Percentiles rank a stretch among this genome's conserved stretches.
Conservation (phyloP, 371 early-diverging fungal species). For the Paraphysoderma sedebokerense region DNA sequence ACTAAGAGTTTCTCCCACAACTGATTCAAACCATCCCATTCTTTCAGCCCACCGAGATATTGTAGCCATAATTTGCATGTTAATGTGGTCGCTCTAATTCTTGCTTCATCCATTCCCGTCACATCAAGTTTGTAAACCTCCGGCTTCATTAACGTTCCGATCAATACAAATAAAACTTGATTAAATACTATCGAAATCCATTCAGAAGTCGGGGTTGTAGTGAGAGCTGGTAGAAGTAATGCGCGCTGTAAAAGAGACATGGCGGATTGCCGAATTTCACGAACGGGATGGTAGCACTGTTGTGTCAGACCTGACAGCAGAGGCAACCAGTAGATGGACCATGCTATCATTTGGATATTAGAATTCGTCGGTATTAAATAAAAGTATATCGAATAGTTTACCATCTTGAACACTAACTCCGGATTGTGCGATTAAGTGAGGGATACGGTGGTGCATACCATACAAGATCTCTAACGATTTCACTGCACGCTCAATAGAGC, state of each 20-base stretch:
- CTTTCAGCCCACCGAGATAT: slow-evolving; percentile 25
- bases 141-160: slow-evolving; percentile 37
- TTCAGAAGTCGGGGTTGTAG: slow-evolving; percentile 13
- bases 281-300: slow-evolving; percentile 43
- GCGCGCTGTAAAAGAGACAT: slow-evolving; percentile 37
- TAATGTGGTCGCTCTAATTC: slow-evolving; percentile 34
- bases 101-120: slow-evolving; percentile 29
- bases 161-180: slow-evolving; percentile 44
- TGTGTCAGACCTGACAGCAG: slow-evolving; percentile 42
- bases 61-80: slow-evolving; percentile 47
- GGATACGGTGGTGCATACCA: slow-evolving; percentile 32
- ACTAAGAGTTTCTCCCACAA: slow-evolving; percentile 32
- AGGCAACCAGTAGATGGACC: slow-evolving; percentile 52
- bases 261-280: slow-evolving; percentile 42
- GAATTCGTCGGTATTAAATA: too few species aligned
- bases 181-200: slow-evolving; percentile 42
- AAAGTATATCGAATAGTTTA: neutral
- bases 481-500: slow-evolving; percentile 35
- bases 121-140: slow-evolving; percentile 27
- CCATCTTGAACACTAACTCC: slow-evolving; percentile 8
- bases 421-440: slow-evolving; percentile 24
- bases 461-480: slow-evolving; percentile 40
- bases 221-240: slow-evolving; percentile 14
- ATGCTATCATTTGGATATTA: too few species aligned
- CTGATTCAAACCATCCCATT: slow-evolving; percentile 27